Evolutionary conservation across 768 basidiomycete genomes (phyloP).

Genomic region (Albatrellus ellisii): DNA sequence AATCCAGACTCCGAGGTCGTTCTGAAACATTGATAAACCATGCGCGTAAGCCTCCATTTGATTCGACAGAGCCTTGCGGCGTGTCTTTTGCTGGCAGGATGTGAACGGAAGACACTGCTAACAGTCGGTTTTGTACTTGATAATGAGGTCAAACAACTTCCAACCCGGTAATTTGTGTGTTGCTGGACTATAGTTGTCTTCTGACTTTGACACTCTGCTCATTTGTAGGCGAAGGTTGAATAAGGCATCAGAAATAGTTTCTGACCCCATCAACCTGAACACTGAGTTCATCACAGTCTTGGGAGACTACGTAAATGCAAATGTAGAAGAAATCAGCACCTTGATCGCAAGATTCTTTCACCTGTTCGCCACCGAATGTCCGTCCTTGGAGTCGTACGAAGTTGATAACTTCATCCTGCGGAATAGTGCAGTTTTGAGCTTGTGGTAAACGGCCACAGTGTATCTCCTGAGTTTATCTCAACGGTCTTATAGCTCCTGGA

Average conservation of each 20-base stretch:
- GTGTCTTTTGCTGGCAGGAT: slow-evolving; percentile 56
- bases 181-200: neutral
- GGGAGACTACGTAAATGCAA: slow-evolving; percentile 33
- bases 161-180: slow-evolving; percentile 32
- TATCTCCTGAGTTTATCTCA: neutral
- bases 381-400: slow-evolving; percentile 51
- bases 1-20: neutral
- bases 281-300: slow-evolving; percentile 42
- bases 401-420: slow-evolving; percentile 61
- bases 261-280: slow-evolving; percentile 52
- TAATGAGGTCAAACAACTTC: slow-evolving; percentile 35
- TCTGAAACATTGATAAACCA: slow-evolving; percentile 2
- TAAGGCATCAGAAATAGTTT: slow-evolving; percentile 25
- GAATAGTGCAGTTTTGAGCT: slow-evolving; percentile 42
- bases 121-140: slow-evolving; percentile 33
- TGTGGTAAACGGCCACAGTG: slow-evolving; percentile 41
- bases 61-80: slow-evolving; percentile 48
- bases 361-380: slow-evolving; percentile 44
- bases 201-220: neutral
- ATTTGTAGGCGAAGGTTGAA: slow-evolving; percentile 34
- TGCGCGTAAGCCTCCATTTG: slow-evolving; percentile 28
- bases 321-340: slow-evolving; percentile 35
- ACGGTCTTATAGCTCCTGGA: slow-evolving; percentile 40
- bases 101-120: slow-evolving; percentile 35
- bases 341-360: slow-evolving; percentile 50